Percentiles rank a stretch among this genome's conserved stretches.
Evolutionary conservation across 1,139 yeast genomes (phyloP).

Genomic region (Trichomonascaceae sp.): DNA sequence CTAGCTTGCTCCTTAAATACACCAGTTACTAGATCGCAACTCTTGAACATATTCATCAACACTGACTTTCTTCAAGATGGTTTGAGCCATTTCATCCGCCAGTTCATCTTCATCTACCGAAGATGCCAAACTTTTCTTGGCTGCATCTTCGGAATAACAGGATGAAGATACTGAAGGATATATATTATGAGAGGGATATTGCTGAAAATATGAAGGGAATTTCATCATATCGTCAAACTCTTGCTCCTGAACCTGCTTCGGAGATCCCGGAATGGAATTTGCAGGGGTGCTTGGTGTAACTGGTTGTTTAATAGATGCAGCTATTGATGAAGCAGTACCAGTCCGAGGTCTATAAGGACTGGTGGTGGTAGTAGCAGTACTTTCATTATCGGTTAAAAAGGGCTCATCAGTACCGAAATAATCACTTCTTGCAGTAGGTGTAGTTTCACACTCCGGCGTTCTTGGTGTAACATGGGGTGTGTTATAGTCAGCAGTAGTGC

Average conservation of each 20-base stretch:
- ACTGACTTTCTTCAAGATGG: constrained; percentile 29
- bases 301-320: constrained; percentile 10
- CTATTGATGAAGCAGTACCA: constrained; percentile 9
- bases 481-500: neutral
- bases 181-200: neutral
- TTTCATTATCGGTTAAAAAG: neutral
- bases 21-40: constrained; percentile 24
- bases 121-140: neutral
- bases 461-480: neutral
- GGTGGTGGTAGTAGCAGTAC: neutral
- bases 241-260: neutral
- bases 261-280: constrained; percentile 2
- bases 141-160: constrained; percentile 3
- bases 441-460: neutral
- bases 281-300: constrained; percentile 10
- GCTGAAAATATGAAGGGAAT: constrained; percentile 7
- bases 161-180: constrained; percentile 8
- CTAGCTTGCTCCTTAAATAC: constrained; percentile 13
- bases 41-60: constrained; percentile 26
- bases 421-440: neutral
- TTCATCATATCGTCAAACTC: neutral
- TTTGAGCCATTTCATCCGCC: constrained; percentile 34
- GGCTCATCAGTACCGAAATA: neutral
- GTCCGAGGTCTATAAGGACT: neutral
- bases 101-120: constrained; percentile 19